These are phyloP conservation scores for Apiotrichum veenhuisii DNA, from an alignment of 1,284 basidiomycete species.

Conservation along the genomic window DNA sequence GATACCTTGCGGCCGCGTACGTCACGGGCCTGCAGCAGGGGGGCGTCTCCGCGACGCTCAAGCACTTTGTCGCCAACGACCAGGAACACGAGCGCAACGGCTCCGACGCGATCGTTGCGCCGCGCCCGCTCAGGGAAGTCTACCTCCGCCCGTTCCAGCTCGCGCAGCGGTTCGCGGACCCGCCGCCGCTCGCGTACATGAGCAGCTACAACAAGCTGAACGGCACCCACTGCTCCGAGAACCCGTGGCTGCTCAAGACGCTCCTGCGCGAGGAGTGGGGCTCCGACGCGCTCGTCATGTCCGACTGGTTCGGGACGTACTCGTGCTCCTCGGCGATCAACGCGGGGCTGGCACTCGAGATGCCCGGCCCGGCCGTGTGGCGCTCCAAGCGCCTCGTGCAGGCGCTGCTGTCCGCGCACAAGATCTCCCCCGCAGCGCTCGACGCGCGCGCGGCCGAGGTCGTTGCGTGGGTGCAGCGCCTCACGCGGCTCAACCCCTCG, in stretches of 20 bases:
- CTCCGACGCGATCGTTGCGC: slow-evolving; percentile 26
- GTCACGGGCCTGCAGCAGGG: slow-evolving; percentile 67
- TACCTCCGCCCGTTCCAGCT: slow-evolving; percentile 77
- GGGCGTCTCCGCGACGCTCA: slow-evolving; percentile 59
- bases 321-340: slow-evolving; percentile 62
- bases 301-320: slow-evolving; percentile 59
- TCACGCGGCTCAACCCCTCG: slow-evolving; percentile 17
- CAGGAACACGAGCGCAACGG: slow-evolving; percentile 43
- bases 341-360: slow-evolving; percentile 53
- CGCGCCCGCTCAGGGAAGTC: slow-evolving; percentile 69
- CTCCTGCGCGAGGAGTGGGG: slow-evolving; percentile 60
- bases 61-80: slow-evolving; percentile 49
- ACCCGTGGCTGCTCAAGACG: slow-evolving; percentile 53
- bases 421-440: slow-evolving; percentile 39
- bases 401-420: slow-evolving; percentile 51
- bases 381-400: slow-evolving; percentile 44
- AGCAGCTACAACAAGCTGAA: slow-evolving; percentile 57
- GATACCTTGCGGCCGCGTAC: slow-evolving; percentile 66
- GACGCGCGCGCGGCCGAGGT: slow-evolving; percentile 32
- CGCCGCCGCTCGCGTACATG: slow-evolving; percentile 48
- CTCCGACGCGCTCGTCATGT: slow-evolving; percentile 65
- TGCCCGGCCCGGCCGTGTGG: slow-evolving; percentile 29
- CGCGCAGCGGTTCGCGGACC: slow-evolving; percentile 59
- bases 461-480: slow-evolving; percentile 23
- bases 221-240: slow-evolving; percentile 69